These are phyloP conservation scores for Kalanchoe fedtschenkoi DNA, from an alignment of 164 flowering plant genomes.

Conservation along the genomic window DNA sequence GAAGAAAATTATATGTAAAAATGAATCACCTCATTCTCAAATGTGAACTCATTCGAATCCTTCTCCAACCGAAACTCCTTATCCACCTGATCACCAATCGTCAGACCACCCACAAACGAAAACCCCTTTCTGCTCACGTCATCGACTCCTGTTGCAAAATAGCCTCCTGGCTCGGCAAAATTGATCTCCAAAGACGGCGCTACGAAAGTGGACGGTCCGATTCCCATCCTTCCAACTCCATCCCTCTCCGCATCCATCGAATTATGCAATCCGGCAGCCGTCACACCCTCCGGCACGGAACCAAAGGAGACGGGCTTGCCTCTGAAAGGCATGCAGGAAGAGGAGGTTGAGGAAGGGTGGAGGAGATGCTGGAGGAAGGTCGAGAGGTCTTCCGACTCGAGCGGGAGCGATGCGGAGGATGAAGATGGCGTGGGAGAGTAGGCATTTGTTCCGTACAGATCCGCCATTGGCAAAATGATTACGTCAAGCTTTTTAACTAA, in stretches of 20 bases:
- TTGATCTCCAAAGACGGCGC: slow-evolving; percentile 14
- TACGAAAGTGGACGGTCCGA: slow-evolving; percentile 8
- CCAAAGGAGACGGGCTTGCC: slow-evolving; percentile 11
- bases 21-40: slow-evolving; percentile 40
- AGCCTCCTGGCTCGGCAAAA: slow-evolving; percentile 20
- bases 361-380: slow-evolving; percentile 37
- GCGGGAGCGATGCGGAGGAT: slow-evolving; percentile 8
- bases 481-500: no score
- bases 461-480: slow-evolving; percentile 29
- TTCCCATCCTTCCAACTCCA: slow-evolving; percentile 9
- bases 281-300: slow-evolving; percentile 5
- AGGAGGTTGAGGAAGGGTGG: slow-evolving; percentile 20
- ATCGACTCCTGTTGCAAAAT: slow-evolving; percentile 12
- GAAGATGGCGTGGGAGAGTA: slow-evolving; percentile 16
- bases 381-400: slow-evolving; percentile 42
- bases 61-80: slow-evolving; percentile 16
- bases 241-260: slow-evolving; percentile 12
- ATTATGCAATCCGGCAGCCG: slow-evolving; percentile 10
- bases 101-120: slow-evolving; percentile 12
- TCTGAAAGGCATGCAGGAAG: slow-evolving; percentile 15
- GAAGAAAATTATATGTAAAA: not conserved
- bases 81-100: slow-evolving; percentile 17
- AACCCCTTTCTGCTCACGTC: slow-evolving; percentile 11
- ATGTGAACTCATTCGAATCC: slow-evolving; percentile 31
- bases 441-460: slow-evolving; percentile 28